Evolutionary conservation across 1,284 basidiomycete genomes (phyloP).

Genomic region (Inonotus hispidus): DNA sequence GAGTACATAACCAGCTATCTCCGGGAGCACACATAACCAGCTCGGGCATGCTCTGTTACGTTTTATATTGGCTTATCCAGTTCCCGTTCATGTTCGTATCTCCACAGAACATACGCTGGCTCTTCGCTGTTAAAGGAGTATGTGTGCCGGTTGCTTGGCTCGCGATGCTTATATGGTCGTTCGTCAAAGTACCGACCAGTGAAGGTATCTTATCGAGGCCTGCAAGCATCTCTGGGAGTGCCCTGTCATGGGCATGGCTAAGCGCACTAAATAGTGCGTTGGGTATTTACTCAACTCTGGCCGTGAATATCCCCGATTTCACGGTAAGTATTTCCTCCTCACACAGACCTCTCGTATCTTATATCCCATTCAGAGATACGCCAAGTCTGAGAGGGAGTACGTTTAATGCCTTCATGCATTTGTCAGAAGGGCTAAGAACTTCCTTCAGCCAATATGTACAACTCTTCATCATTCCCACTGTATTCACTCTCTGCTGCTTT

Average conservation of each 20-base stretch:
- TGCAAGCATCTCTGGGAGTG: constrained; percentile 42
- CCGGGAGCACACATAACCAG: constrained; percentile 59
- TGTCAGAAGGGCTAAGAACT: background rate
- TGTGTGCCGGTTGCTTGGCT: constrained; percentile 65
- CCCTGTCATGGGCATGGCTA: constrained; percentile 68
- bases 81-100: constrained; percentile 73
- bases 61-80: constrained; percentile 73
- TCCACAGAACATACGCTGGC: constrained; percentile 65
- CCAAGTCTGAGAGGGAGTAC: constrained; percentile 53
- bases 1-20: constrained; percentile 59
- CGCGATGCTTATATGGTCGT: constrained; percentile 70
- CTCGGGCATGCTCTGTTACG: constrained; percentile 65
- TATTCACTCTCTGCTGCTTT: constrained; percentile 56
- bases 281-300: constrained; percentile 57
- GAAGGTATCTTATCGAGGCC: constrained; percentile 44
- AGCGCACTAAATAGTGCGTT: constrained; percentile 64
- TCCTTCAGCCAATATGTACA: constrained; percentile 57
- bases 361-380: constrained; percentile 44
- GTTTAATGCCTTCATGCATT: constrained; percentile 21
- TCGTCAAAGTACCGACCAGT: constrained; percentile 55
- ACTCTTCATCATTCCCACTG: constrained; percentile 60
- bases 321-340: constrained; percentile 38
- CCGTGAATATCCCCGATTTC: constrained; percentile 74
- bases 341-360: background rate
- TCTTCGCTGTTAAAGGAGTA: constrained; percentile 66